Base-by-base conservation (phyloP, 495 filamentous ascomycete species). In the Penicillium angulare region DNA sequence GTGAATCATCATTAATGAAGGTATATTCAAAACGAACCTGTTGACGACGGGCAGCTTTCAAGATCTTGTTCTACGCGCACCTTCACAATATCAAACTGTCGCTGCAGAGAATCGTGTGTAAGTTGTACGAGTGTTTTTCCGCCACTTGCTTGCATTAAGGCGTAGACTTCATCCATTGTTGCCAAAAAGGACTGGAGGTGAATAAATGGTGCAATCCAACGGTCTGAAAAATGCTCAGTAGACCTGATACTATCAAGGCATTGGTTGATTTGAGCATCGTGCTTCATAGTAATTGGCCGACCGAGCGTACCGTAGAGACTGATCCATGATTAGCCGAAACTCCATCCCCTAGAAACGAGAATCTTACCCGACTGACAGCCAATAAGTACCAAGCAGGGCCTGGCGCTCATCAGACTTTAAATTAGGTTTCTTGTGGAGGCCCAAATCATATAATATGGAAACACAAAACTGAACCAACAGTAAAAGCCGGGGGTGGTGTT, bases 391-490 rank as follows among this genome's bases (percentile, higher is more conserved):
- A 2, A 62, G 52, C 45, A 62, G 45, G 33, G 46, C 55, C 20
- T 55, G 52, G 49, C 54, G 48, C 49, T 62, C 55, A 42, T 56
- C 55, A 17, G 27, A 18, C 42, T 29, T 59, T 24, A 39, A 31
- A 43, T 26, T 17, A 27, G 49, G n/a, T 49, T 59, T 62, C 33
- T 29, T 53, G 36, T 62, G 47, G 15, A 62, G 39, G 7, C 52
- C 48, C 49, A 62, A 48, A 53, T 62, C 59, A 45, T 53, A 53
- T 15, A 56, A 20, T 20, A 49, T 59, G 9, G 59, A 59, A 48
- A 53, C 35, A 36, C 49, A 62, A 35, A 62, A 35, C 41, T 62
- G 55, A 31, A 56, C 48, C 49, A 62, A 43, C 15, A 59, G 44
- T 18, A 62, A 51, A n/a, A 62, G 52, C 17, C 52, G 55, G 35